Base-by-base conservation (phyloP, 352 stramenopile species). In the Pythium vanterpoolii region DNA sequence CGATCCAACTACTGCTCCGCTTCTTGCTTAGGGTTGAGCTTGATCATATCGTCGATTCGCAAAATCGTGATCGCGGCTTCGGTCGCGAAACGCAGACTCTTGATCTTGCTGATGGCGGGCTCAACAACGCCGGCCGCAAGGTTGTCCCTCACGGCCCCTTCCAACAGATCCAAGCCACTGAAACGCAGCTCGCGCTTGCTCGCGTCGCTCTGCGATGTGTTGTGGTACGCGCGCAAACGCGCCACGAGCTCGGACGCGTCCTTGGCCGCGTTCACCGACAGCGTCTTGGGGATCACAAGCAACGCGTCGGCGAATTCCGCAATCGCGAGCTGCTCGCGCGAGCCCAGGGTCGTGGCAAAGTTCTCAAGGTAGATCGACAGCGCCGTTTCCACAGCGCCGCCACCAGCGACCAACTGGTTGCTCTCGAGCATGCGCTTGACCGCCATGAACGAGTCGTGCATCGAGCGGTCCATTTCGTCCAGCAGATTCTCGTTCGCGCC, bases 401-500 rank as follows among this genome's bases (percentile, higher is more conserved):
- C 98, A 50, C 98, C 98, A 31, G 96, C 94, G 42, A 99, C 97
- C 1, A 99, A 75, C 44, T 98, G 97, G 74, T 99, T 99, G 64
- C 86, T 98, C 82, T 99, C 98, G n/a, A 99, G 85, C 90, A 99
- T 98, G 43, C 97, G 89, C 86, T 99, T 99, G 19, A 99, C 94
- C n/a, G 99, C 96, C 86, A 98, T 99, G 46, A 99, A 85, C 39
- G 95, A 93, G 79, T 99, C 98, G 72, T 99, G 97, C 57, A 99
- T 86, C 21, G 97, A 98, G 34, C 98, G 89, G 74, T 99, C 97
- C 93, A 99, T 99, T 79, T 99, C 98, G 70, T 99, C 97, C 11
- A 98, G 79, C 88, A 99, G 97, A 83, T 98, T 99, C 68, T 99
- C 97, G 85, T 99, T 99, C 30, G 98, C 97, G 33, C 98, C 98